phyloP scores from a whole-genome alignment of 2,329 filamentous ascomycete species.

The Cladorrhinum sp. region DNA sequence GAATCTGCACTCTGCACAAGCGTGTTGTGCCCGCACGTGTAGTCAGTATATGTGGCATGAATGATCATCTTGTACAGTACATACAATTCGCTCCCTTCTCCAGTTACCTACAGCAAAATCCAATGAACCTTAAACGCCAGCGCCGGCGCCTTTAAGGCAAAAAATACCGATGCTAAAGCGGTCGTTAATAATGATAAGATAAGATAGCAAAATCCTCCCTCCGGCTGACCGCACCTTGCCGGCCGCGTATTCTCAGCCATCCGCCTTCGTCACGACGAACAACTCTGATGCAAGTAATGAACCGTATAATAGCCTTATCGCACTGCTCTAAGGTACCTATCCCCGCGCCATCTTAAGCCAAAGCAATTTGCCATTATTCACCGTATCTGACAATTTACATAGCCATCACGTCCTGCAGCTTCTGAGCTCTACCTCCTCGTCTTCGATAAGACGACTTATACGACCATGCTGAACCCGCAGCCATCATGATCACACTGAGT shows the following conservation, averaged over 20 bases:
- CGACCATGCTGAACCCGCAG: neutral
- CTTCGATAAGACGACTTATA: conserved; percentile 49
- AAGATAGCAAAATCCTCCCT: conserved; percentile 5
- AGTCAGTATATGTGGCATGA: neutral
- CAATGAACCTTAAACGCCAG: conserved; percentile 19
- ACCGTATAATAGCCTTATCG: neutral
- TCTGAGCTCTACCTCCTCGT: conserved; percentile 95
- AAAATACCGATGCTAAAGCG: neutral
- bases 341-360: conserved; percentile 3
- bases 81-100: neutral
- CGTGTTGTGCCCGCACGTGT: neutral
- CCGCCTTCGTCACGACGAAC: neutral
- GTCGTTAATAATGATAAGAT: conserved; percentile 7
- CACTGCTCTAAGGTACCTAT: neutral
- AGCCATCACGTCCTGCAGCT: conserved; percentile 94
- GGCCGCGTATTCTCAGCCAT: neutral
- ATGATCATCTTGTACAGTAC: neutral
- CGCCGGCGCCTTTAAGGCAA: conserved; percentile 8
- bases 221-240: neutral
- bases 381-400: conserved; percentile 57
- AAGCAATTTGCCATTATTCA: neutral
- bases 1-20: neutral
- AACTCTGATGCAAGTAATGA: neutral
- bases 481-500: neutral
- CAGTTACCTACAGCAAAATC: conserved; percentile 17